Evolutionary conservation across 331 rosid species (phyloP).

Genomic region (Quercus phellos): DNA sequence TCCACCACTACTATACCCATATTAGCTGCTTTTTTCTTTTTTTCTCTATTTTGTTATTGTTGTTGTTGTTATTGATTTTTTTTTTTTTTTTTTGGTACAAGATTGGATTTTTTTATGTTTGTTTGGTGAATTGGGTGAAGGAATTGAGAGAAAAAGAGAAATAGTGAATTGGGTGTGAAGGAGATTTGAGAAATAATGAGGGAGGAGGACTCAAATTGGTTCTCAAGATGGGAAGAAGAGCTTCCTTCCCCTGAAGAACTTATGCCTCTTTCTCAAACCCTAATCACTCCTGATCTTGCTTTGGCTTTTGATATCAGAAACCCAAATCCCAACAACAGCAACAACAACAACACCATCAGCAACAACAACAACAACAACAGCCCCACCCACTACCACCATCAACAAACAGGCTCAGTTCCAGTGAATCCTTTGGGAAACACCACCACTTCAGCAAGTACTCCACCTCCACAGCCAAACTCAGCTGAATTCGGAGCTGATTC

Average conservation of each 20-base stretch:
- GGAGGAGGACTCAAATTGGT: constrained; percentile 91
- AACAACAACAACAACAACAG: constrained; percentile 9
- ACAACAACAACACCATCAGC: constrained; percentile 5
- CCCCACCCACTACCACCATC: constrained; percentile 25
- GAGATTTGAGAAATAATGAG: constrained; percentile 50
- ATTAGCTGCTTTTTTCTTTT: too few relatives aligned
- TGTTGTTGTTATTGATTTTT: too few relatives aligned
- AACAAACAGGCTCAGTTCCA: constrained; percentile 29
- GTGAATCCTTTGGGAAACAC: constrained; percentile 7
- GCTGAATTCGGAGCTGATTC: constrained; percentile 80
- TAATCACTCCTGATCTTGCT: constrained; percentile 93
- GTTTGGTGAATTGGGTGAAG: too few relatives aligned
- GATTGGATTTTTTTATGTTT: too few relatives aligned
- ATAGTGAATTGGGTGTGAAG: constrained; percentile 20
- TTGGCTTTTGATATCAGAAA: constrained; percentile 78
- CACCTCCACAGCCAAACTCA: constrained; percentile 54
- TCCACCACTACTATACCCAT: too few relatives aligned
- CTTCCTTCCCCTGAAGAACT: constrained; percentile 79
- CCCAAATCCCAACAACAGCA: constrained; percentile 35
- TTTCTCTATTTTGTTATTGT: too few relatives aligned
- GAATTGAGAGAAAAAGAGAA: not conserved
- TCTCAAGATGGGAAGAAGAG: constrained; percentile 79
- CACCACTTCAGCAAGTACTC: constrained; percentile 31
- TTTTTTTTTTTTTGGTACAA: too few relatives aligned
- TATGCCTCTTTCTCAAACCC: constrained; percentile 94